Percentiles rank a stretch among this genome's conserved stretches.
These are phyloP conservation scores for Luzula sylvatica DNA, from an alignment of 176 grass and related monocot species.

Conservation along the genomic window DNA sequence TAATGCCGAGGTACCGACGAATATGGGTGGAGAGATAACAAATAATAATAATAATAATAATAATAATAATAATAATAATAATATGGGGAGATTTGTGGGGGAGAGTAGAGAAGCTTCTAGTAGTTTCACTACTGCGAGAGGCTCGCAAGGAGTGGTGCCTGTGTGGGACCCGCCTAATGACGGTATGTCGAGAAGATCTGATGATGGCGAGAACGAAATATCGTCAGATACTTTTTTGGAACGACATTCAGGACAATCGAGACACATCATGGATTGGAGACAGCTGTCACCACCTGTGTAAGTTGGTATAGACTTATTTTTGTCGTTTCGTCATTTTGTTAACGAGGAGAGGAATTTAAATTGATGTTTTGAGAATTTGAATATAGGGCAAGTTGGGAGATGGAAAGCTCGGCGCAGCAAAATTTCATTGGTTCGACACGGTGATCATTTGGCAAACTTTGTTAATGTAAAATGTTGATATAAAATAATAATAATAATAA, in stretches of 20 bases:
- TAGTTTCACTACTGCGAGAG: conserved; percentile 64
- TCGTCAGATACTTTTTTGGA: conserved; percentile 51
- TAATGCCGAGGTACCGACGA: conserved; percentile 50
- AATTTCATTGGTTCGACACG: conserved; percentile 53
- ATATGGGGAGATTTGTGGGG: conserved; percentile 1
- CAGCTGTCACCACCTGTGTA: conserved; percentile 61
- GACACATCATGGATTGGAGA: conserved; percentile 70
- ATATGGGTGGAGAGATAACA: conserved; percentile 9
- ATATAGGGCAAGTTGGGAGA: conserved; percentile 60
- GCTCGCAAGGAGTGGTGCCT: conserved; percentile 61
- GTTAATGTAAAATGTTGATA: conserved; percentile 39
- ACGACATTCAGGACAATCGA: conserved; percentile 48
- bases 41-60: not conserved
- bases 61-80: conserved; percentile 17
- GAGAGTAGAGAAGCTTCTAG: conserved; percentile 47
- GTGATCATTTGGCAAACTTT: not conserved
- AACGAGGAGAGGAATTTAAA: not conserved
- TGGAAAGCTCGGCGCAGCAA: conserved; percentile 52
- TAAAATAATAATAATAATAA: too few species aligned
- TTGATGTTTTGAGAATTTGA: conserved; percentile 11
- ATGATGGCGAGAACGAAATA: conserved; percentile 52
- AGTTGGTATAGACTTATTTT: conserved; percentile 24
- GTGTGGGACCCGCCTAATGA: conserved; percentile 70
- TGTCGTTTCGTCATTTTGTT: not conserved
- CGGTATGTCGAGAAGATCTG: conserved; percentile 53